These are phyloP conservation scores for Mallotus japonicus DNA, from an alignment of 441 rosid species.

Conservation along the genomic window DNA sequence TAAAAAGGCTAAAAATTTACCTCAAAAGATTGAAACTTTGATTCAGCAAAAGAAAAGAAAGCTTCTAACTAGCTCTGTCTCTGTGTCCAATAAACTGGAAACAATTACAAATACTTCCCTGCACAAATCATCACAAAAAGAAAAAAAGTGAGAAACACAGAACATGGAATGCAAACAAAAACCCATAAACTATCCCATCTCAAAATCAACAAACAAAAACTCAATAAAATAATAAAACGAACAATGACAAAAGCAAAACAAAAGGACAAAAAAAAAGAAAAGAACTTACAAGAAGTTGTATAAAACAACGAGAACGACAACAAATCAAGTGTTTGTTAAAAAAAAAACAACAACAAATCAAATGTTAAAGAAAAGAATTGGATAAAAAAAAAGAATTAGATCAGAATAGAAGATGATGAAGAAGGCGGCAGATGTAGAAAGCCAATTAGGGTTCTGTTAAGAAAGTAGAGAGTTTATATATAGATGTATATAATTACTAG, in stretches of 20 bases:
- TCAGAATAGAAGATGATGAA: background rate
- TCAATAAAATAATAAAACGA: background rate
- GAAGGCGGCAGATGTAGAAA: too few species aligned
- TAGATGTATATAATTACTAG: too few species aligned
- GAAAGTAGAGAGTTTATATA: too few species aligned
- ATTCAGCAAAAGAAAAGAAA: background rate
- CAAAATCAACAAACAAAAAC: constrained; percentile 12
- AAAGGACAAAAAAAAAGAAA: background rate
- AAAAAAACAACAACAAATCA: too few species aligned
- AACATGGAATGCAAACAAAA: constrained; percentile 19
- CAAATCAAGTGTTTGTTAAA: too few species aligned
- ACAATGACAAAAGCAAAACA: background rate
- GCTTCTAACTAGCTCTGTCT: constrained; percentile 17
- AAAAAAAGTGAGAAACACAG: constrained; percentile 14
- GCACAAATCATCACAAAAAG: constrained; percentile 6
- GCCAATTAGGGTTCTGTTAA: too few species aligned
- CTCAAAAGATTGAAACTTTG: constrained; percentile 22
- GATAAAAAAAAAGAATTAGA: too few species aligned
- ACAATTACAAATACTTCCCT: constrained; percentile 14
- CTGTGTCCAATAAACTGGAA: constrained; percentile 3
- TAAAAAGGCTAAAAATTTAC: constrained; percentile 22
- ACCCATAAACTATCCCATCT: constrained; percentile 15
- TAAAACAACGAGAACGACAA: too few species aligned
- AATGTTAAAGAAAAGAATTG: background rate
- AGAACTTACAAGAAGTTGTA: constrained; percentile 15